phyloP scores from a whole-genome alignment of 2,329 filamentous ascomycete genomes.

The Herpotrichia juniperi region DNA sequence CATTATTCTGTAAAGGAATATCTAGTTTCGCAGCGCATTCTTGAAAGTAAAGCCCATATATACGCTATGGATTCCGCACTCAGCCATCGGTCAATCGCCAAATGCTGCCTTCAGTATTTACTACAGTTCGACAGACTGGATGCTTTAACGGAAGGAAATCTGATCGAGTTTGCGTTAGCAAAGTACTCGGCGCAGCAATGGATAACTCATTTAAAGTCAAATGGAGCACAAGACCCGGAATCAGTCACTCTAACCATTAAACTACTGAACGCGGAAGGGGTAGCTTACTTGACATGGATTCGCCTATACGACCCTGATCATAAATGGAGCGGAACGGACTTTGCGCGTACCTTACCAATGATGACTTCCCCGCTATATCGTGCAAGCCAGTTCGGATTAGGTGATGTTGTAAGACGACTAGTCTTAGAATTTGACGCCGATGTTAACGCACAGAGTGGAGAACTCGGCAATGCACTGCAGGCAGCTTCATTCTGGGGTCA shows the following conservation, averaged over 20 bases:
- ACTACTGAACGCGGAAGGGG: conserved; percentile 16
- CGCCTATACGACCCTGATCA: conserved; percentile 22
- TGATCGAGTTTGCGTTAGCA: conserved; percentile 22
- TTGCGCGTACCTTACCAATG: conserved; percentile 4
- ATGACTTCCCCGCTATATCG: conserved; percentile 28
- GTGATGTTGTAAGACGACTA: conserved; percentile 16
- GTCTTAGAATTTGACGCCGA: conserved; percentile 16
- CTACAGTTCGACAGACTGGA: conserved; percentile 25
- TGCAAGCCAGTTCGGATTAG: conserved; percentile 20
- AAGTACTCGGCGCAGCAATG: conserved; percentile 36
- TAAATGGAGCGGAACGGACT: conserved; percentile 6
- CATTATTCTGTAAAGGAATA: conserved; percentile 47
- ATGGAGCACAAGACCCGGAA: conserved; percentile 13
- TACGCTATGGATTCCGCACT: conserved; percentile 29
- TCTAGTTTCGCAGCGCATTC: conserved; percentile 34
- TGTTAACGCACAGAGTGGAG: conserved; percentile 18
- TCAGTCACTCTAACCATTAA: conserved; percentile 12
- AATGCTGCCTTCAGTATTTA: conserved; percentile 31
- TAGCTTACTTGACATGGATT: conserved; percentile 27
- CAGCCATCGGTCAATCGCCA: conserved; percentile 28
- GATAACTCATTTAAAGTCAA: conserved; percentile 24
- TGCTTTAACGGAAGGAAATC: conserved; percentile 7
- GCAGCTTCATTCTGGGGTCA: conserved; percentile 19
- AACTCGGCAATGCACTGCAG: conserved; percentile 18
- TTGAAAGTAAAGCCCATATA: conserved; percentile 18